phyloP scores from a whole-genome alignment of 208 protist genomes.

The Leishmania major region DNA sequence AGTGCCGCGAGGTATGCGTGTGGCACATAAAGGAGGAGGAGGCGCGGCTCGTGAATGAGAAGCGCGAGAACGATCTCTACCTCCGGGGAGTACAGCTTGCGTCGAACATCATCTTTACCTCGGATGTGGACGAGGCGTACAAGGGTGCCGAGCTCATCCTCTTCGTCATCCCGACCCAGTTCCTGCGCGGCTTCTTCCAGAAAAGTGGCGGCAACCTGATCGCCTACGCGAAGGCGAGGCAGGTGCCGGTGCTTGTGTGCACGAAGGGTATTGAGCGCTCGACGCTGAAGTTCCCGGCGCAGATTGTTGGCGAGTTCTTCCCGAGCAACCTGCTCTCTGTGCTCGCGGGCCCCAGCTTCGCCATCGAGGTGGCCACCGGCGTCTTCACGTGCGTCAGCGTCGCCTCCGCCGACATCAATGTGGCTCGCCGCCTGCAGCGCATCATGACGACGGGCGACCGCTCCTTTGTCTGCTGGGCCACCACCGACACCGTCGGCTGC shows the following conservation, averaged over 20 bases:
- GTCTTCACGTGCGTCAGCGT: conserved; percentile 82
- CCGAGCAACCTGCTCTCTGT: conserved; percentile 57
- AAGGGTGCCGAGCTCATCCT: conserved; percentile 74
- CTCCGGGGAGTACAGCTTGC: conserved; percentile 70
- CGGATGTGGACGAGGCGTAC: conserved; percentile 51
- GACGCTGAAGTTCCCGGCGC: conserved; percentile 75
- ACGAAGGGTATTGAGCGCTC: conserved; percentile 87
- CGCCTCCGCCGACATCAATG: conserved; percentile 58
- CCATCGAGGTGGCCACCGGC: conserved; percentile 83
- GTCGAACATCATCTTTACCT: conserved; percentile 66
- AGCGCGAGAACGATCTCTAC: conserved; percentile 78
- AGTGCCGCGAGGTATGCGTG: conserved; percentile 64
- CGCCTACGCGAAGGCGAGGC: conserved; percentile 39
- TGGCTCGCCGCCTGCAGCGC: conserved; percentile 66
- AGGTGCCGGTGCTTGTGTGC: conserved; percentile 72
- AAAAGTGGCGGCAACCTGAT: conserved; percentile 44
- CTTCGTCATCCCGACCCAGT: conserved; percentile 88
- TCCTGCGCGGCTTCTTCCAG: conserved; percentile 78
- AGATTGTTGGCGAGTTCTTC: conserved; percentile 84
- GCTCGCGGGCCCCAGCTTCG: conserved; percentile 89
- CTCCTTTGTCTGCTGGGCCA: conserved; percentile 83
- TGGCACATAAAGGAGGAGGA: conserved; percentile 79
- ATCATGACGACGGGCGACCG: conserved; percentile 75
- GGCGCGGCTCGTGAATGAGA: conserved; percentile 63
- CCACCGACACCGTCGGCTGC: conserved; percentile 82